phyloP scores from a whole-genome alignment of 2,329 filamentous ascomycete species.

The Huntiella abstrusa region DNA sequence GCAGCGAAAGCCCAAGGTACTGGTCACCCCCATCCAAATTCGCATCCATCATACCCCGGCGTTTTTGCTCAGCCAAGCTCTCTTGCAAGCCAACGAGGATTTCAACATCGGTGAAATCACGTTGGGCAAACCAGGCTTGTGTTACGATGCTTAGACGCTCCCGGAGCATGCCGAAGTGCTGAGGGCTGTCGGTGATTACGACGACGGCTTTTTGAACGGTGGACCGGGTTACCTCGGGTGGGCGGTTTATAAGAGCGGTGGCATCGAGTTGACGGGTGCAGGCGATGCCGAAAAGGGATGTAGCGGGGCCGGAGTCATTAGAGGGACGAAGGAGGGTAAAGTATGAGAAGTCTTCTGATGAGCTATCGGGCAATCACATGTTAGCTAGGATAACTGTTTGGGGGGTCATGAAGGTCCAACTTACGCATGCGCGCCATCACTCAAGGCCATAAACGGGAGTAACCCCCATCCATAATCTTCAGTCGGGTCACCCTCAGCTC shows the following conservation, averaged over 20 bases:
- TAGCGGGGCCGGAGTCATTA: conserved; percentile 33
- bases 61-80: conserved; percentile 53
- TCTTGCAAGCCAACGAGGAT: conserved; percentile 85
- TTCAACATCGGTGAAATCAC: conserved; percentile 76
- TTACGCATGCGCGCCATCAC: conserved; percentile 86
- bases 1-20: conserved; percentile 71
- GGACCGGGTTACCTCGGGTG: conserved; percentile 82
- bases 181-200: conserved; percentile 78
- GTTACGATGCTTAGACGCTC: conserved; percentile 83
- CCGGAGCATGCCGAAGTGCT: conserved; percentile 75
- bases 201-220: conserved; percentile 98
- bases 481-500: conserved; percentile 59
- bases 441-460: conserved; percentile 90
- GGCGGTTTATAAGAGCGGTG: conserved; percentile 54
- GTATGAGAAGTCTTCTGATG: conserved; percentile 93
- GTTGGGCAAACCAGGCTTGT: conserved; percentile 89
- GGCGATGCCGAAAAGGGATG: conserved; percentile 86
- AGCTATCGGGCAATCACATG: conserved; percentile 27
- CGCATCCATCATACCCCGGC: conserved; percentile 35
- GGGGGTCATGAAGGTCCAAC: conserved; percentile 18
- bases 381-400: neutral
- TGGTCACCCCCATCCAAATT: conserved; percentile 66
- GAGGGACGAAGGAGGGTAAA: conserved; percentile 66
- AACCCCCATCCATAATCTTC: conserved; percentile 75
- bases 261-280: conserved; percentile 86